Evolutionary conservation across 2,329 filamentous ascomycete species (phyloP).

Genomic region (Chaetomiaceae sp.): DNA sequence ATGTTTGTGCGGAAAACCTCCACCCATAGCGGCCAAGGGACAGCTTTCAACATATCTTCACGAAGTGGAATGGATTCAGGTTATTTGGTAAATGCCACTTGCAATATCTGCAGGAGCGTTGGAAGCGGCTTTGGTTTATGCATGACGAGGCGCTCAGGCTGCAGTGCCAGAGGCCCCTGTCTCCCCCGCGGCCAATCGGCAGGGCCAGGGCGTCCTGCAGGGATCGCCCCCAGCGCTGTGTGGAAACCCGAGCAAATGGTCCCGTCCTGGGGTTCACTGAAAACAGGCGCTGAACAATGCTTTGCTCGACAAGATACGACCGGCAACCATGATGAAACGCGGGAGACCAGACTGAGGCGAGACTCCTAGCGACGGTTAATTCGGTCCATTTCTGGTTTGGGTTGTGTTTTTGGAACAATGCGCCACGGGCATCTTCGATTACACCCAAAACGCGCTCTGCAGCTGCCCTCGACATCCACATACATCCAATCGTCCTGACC

Average conservation of each 20-base stretch:
- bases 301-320: conserved; percentile 15
- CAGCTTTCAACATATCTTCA: too few relatives aligned
- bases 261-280: not conserved
- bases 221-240: conserved; percentile 1
- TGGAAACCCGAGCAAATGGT: not conserved
- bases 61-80: too few relatives aligned
- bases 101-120: not conserved
- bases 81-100: not conserved
- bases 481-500: not conserved
- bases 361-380: not conserved
- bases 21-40: too few relatives aligned
- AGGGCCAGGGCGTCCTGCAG: conserved; percentile 15
- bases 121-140: conserved; percentile 15
- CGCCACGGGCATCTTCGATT: not conserved
- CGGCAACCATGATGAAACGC: conserved; percentile 23
- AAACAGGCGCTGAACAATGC: conserved; percentile 22
- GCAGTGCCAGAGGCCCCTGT: conserved; percentile 9
- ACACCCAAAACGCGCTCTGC: not conserved
- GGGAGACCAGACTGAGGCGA: conserved; percentile 14
- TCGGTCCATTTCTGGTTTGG: not conserved
- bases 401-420: conserved; percentile 11
- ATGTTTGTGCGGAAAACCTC: too few relatives aligned
- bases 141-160: conserved; percentile 6
- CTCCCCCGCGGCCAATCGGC: conserved; percentile 15
- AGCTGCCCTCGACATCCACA: not conserved